Evolutionary conservation across 192 early-diverging fungal genomes (phyloP).

Genomic region (Backusella morwellensis): DNA sequence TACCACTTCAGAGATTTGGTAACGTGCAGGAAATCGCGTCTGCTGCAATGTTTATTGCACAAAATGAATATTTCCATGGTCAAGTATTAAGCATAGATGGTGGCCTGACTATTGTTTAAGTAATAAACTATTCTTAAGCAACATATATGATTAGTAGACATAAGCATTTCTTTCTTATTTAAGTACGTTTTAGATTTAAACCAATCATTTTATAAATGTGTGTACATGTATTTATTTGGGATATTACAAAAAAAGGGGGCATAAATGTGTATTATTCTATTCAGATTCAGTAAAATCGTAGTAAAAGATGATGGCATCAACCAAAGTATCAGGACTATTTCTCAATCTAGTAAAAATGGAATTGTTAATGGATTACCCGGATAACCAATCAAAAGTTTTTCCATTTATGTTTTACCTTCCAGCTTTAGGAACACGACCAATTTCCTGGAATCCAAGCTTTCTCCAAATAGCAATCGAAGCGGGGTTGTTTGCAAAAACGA

Average conservation of each 20-base stretch:
- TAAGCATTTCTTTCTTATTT: too few species aligned
- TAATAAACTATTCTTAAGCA: too few species aligned
- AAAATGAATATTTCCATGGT: conserved; percentile 62
- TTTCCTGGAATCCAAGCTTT: conserved; percentile 61
- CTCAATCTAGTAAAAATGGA: conserved; percentile 29
- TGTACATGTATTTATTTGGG: not conserved
- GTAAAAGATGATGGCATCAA: conserved; percentile 76
- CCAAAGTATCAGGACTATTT: conserved; percentile 44
- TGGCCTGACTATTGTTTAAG: not conserved
- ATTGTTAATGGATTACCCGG: not conserved
- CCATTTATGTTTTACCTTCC: conserved; percentile 41
- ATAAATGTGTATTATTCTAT: not conserved
- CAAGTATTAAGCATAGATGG: conserved; percentile 17
- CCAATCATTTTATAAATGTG: too few species aligned
- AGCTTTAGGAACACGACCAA: conserved; percentile 67
- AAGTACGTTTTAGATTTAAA: too few species aligned
- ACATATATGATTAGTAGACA: too few species aligned
- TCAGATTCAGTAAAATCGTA: conserved; percentile 60
- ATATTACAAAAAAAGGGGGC: not conserved
- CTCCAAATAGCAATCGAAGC: conserved; percentile 66
- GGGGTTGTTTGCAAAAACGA: conserved; percentile 72
- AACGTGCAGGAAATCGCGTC: conserved; percentile 58
- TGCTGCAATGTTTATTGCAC: conserved; percentile 54
- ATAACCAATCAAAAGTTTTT: not conserved
- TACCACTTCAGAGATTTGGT: conserved; percentile 58